These are phyloP conservation scores for Spathaspora sp. DNA, from an alignment of 1,139 yeast genomes.

Conservation along the genomic window DNA sequence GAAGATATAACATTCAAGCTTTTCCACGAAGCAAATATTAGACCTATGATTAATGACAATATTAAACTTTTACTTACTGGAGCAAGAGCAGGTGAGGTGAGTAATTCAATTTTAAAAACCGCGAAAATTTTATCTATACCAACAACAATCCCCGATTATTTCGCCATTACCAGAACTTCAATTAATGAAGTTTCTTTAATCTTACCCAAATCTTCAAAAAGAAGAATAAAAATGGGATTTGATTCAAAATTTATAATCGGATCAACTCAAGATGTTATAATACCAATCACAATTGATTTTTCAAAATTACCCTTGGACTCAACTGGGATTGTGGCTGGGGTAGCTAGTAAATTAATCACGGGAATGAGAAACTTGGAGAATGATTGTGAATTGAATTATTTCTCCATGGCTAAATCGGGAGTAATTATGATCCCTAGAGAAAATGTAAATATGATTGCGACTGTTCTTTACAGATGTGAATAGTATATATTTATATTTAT, in stretches of 20 bases:
- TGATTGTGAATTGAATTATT: slow-evolving; percentile 55
- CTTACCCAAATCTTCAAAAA: slow-evolving; percentile 45
- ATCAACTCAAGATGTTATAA: slow-evolving; percentile 54
- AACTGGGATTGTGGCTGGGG: slow-evolving; percentile 69
- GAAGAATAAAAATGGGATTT: slow-evolving; percentile 40
- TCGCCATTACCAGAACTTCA: slow-evolving; percentile 59
- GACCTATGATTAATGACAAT: slow-evolving; percentile 43
- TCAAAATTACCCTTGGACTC: slow-evolving; percentile 57
- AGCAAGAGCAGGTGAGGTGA: slow-evolving; percentile 52
- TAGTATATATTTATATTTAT: not conserved
- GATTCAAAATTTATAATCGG: slow-evolving; percentile 49
- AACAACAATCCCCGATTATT: slow-evolving; percentile 44
- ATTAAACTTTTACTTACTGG: slow-evolving; percentile 58
- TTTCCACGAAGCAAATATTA: slow-evolving; percentile 41
- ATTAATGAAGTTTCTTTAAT: slow-evolving; percentile 55
- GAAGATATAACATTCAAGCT: slow-evolving; percentile 38
- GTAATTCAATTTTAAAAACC: slow-evolving; percentile 36
- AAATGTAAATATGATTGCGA: slow-evolving; percentile 32
- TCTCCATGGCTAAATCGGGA: slow-evolving; percentile 63
- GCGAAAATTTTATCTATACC: slow-evolving; percentile 28
- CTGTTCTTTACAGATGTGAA: slow-evolving; percentile 14
- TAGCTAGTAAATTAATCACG: slow-evolving; percentile 50
- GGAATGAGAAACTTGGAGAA: slow-evolving; percentile 24
- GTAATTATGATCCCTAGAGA: slow-evolving; percentile 61
- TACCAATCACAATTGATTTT: slow-evolving; percentile 60